These are phyloP conservation scores for Gentiana macrophylla DNA, from an alignment of 257 asterid genomes.

Conservation along the genomic window DNA sequence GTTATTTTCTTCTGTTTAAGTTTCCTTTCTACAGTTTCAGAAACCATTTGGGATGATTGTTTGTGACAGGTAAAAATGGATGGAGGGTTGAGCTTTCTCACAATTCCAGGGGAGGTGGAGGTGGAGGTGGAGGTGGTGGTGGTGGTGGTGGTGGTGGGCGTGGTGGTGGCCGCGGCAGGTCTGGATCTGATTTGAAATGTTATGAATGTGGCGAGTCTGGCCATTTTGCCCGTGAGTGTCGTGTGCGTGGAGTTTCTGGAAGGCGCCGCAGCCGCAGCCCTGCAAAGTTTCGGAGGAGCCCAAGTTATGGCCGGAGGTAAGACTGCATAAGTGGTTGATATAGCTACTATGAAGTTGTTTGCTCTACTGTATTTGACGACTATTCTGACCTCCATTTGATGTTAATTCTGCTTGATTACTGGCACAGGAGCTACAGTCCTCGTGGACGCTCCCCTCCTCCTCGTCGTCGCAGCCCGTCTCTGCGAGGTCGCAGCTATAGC, in stretches of 20 bases:
- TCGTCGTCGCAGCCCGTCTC: constrained; percentile 74
- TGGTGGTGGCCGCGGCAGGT: constrained; percentile 74
- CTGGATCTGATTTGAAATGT: constrained; percentile 80
- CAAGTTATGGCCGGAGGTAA: constrained; percentile 93
- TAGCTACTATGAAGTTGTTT: too few relatives aligned
- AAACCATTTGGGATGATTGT: too few relatives aligned
- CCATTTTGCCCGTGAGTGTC: constrained; percentile 95
- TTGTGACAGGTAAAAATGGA: constrained; percentile 70
- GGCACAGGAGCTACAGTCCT: constrained; percentile 74
- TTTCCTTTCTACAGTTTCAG: not conserved
- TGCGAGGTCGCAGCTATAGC: constrained; percentile 74
- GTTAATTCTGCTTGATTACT: not conserved
- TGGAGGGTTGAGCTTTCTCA: constrained; percentile 98
- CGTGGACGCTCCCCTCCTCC: constrained; percentile 53
- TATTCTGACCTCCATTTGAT: not conserved
- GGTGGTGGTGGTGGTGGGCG: constrained; percentile 63
- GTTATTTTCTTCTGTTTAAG: not conserved
- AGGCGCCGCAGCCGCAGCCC: constrained; percentile 95
- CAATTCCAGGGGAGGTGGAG: constrained; percentile 71
- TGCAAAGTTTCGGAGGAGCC: constrained; percentile 74
- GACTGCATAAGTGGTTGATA: not conserved
- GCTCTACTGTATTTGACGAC: too few relatives aligned
- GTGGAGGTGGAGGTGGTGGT: constrained; percentile 49
- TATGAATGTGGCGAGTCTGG: constrained; percentile 97
- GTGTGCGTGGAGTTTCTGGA: constrained; percentile 54